Conservation (phyloP, 768 basidiomycete genomes). For the Xerocomellus chrysenteron region DNA sequence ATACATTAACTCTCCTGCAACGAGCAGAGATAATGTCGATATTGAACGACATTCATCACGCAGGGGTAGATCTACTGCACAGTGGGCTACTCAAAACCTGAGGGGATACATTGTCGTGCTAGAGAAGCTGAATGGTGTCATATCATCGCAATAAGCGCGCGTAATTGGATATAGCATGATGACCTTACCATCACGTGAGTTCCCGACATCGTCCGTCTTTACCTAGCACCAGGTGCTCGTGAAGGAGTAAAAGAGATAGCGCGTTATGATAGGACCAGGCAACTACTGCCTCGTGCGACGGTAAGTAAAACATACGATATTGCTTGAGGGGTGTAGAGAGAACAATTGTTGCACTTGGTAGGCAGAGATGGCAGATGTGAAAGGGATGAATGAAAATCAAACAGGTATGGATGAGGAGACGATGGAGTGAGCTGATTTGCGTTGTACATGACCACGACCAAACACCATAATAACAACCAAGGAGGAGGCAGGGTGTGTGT, state of each 20-base stretch:
- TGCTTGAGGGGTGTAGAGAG: slow-evolving; percentile 27
- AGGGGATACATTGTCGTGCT: neutral
- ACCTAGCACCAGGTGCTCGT: slow-evolving; percentile 13
- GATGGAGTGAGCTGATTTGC: slow-evolving; percentile 30
- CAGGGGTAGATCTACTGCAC: slow-evolving; percentile 7
- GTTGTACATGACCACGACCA: slow-evolving; percentile 38
- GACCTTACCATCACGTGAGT: slow-evolving; percentile 13
- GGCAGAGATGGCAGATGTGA: slow-evolving; percentile 21
- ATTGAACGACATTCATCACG: slow-evolving; percentile 9
- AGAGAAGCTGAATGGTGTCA: neutral
- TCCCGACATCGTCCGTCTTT: slow-evolving; percentile 4
- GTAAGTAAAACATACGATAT: slow-evolving; percentile 30
- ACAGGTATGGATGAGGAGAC: slow-evolving; percentile 27
- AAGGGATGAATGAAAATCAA: slow-evolving; percentile 25
- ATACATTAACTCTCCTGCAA: slow-evolving; percentile 6
- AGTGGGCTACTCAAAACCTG: slow-evolving; percentile 12
- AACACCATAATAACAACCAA: slow-evolving; percentile 39
- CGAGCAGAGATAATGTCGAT: slow-evolving; percentile 1
- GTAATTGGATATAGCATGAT: neutral
- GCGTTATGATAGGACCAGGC: slow-evolving; percentile 23
- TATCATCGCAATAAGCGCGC: neutral
- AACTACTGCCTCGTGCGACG: slow-evolving; percentile 16
- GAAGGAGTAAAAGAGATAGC: slow-evolving; percentile 11
- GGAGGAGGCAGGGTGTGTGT: slow-evolving; percentile 18
- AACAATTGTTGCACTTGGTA: slow-evolving; percentile 32